These are phyloP conservation scores for Nyctanthes arbortristis DNA, from an alignment of 257 asterid species.

Conservation along the genomic window DNA sequence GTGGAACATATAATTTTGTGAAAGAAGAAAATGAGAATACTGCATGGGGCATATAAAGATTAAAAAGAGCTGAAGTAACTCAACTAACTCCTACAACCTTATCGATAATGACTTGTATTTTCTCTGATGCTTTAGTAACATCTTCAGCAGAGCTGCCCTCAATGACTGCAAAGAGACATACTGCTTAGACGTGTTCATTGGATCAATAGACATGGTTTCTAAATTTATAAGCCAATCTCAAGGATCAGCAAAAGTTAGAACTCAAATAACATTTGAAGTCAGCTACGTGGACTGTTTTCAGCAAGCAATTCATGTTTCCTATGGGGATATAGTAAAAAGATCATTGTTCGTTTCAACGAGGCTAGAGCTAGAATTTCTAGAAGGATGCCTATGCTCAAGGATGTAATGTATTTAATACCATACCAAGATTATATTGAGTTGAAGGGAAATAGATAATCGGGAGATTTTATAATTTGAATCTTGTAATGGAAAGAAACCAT, in stretches of 20 bases:
- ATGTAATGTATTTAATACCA: too few relatives aligned
- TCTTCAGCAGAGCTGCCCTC: conserved; percentile 80
- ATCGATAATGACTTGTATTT: conserved; percentile 52
- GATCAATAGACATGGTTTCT: conserved; percentile 9
- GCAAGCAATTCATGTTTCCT: neutral
- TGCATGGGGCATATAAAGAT: neutral
- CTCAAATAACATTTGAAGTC: neutral
- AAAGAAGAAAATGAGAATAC: conserved; percentile 12
- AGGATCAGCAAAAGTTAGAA: neutral
- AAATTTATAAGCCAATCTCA: conserved; percentile 1
- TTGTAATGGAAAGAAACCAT: too few relatives aligned
- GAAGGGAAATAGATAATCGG: too few relatives aligned
- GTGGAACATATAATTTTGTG: neutral
- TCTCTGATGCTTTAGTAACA: conserved; percentile 68
- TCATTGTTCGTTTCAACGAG: neutral
- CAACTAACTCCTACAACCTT: conserved; percentile 50
- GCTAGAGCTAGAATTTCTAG: neutral
- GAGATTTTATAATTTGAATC: too few relatives aligned
- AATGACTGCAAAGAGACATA: conserved; percentile 56
- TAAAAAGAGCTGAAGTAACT: neutral
- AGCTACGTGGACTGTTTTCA: neutral
- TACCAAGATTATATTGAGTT: too few relatives aligned
- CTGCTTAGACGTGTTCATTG: conserved; percentile 18
- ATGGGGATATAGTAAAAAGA: neutral
- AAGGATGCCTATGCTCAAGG: neutral